Evolutionary conservation across 805 yeast species (phyloP), one percentile per base, ranked within the genome.

Genomic region (Danielia reshetovae): DNA sequence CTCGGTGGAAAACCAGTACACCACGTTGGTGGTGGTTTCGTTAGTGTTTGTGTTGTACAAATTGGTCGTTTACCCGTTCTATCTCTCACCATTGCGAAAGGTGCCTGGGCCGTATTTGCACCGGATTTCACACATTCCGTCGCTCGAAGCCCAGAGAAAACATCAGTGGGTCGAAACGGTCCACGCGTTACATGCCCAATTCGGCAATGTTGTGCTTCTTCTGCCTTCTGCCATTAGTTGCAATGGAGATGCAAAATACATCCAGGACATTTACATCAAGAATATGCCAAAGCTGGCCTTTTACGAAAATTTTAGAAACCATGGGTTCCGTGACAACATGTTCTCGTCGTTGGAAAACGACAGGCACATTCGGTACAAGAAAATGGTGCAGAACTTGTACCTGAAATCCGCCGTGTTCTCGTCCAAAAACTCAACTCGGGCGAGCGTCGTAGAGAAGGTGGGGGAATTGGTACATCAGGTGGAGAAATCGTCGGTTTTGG

Each of bases 191-290:
- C 89, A 82, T 47, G 30, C 51, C 29, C 52, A 59, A 38, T 79
- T 79, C 46, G 89, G 88, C 1, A 71, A 80, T 6, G 74, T 81
- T 3, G 77, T 82, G 4, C 61, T 82, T 15, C 55, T 82, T 10
- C 68, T 77, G 1, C 87, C 88, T 2, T 56, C 60, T 16, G 87
- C 80, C 45, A 61, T 82, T 13, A 77, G 82, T 32, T 69, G 81
- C 29, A 65, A 74, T 29, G 71, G 67, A 1, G 76, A 79, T 33
- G 49, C 66, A 4, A 66, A 65, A 30, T 72, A 62, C 40, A 43
- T 79, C 26, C 72, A 70, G 43, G 77, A 75, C 27, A 69, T 82
- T 14, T 83, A 82, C 52, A 55, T 73, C 35, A 68, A 65, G 39
- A 61, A 81, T 61, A 62, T 70, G 61, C 70, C 83, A 61, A 67